Conservation (phyloP, 768 basidiomycete species). For the Phanerodontia chrysosporium region DNA sequence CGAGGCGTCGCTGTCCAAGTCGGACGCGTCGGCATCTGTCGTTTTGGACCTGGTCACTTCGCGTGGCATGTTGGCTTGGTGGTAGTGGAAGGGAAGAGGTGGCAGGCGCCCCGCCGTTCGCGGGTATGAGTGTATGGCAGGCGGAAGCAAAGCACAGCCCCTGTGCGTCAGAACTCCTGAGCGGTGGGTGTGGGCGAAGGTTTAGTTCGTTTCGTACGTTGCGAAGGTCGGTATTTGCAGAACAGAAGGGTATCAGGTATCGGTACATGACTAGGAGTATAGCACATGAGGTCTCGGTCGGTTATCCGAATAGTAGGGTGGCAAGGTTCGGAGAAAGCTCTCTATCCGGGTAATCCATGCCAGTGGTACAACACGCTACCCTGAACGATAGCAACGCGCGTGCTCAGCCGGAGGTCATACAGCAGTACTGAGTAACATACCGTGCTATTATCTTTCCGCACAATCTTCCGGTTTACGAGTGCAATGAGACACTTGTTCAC, state of each 20-base stretch:
- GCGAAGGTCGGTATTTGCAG: too few species aligned
- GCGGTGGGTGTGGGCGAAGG: not conserved
- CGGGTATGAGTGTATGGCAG: not conserved
- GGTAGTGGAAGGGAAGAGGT: not conserved
- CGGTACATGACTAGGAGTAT: not conserved
- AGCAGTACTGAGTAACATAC: constrained; percentile 16
- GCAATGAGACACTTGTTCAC: constrained; percentile 94
- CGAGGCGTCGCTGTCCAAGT: not conserved
- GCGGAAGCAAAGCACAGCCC: not conserved
- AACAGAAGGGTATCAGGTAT: not conserved
- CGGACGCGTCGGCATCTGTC: not conserved
- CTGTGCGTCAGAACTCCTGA: not conserved
- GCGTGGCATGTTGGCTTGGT: not conserved
- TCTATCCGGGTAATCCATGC: constrained; percentile 43
- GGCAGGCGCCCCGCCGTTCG: not conserved
- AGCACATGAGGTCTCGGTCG: not conserved
- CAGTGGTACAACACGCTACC: constrained; percentile 68
- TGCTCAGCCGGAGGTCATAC: not conserved
- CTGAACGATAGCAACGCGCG: constrained; percentile 29
- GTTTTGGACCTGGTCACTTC: not conserved
- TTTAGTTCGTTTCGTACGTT: not conserved
- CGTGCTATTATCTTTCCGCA: constrained; percentile 61
- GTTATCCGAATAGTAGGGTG: too few species aligned
- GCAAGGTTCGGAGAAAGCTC: too few species aligned
- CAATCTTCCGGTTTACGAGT: constrained; percentile 81